Evolutionary conservation across 2,329 filamentous ascomycete genomes (phyloP), one percentile per base, ranked within the genome.

Genomic region (Talaromyces sp.): DNA sequence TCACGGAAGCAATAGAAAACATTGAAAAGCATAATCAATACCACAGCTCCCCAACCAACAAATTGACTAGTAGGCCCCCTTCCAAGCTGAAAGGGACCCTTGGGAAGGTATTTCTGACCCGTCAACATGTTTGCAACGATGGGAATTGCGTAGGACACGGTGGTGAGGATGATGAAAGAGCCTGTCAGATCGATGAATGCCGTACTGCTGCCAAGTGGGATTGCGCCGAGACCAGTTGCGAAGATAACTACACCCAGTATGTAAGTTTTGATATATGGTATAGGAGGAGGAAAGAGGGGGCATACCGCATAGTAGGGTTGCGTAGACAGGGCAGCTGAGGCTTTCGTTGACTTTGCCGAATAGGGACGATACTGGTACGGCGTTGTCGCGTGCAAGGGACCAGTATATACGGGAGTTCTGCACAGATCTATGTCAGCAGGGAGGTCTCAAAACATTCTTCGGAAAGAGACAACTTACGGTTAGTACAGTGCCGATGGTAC

Each of bases 151-250:
- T 81, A 83, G 0, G 81, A 79, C 10, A 81, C 72, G 59, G 81
- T 81, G 67, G 81, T 81, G 53, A 82, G 77, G 13, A 80, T 81
- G 47, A 71, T 70, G 13, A 71, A 68, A 0, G 68, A 71, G 56
- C 67, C 61, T 69, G 75, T 73, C 70, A 76, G 74, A 0, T 88
- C 88, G 58, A 86, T 85, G 75, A 91, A 91, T 0, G 89, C 89
- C 0, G 87, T 88, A 2, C 80, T 84, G 45, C 82, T 87, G n/a
- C 86, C 88, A 1, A 91, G 82, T 65, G 90, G 90, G 38, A 91
- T 86, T 34, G 81, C 82, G 0, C 88, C 88, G 0, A 63, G 31
- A 7, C 61, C 61, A n/a, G 61, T 63, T 19, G 61, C 61, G 10
- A 83, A 77, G 45, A 78, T 67, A 0, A 78, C 74, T 73, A 82